Percentiles rank a stretch among this genome's conserved stretches.
phyloP scores from a whole-genome alignment of 495 filamentous ascomycete genomes.

The Lasiosphaeria ovina region DNA sequence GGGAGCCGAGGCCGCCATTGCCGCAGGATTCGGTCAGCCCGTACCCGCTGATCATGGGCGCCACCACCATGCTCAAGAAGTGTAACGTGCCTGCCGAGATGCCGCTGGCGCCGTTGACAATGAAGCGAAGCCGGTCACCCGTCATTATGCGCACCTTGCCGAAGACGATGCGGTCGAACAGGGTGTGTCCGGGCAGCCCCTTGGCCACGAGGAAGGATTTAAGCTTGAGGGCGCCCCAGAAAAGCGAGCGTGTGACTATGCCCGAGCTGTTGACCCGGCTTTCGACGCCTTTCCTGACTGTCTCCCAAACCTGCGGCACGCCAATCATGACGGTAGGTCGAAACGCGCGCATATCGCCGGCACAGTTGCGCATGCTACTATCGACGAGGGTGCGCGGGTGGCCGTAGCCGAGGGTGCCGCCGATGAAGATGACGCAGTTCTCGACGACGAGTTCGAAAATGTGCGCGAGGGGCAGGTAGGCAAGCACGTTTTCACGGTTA shows the following conservation, averaged over 20 bases:
- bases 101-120: conserved; percentile 84
- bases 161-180: conserved; percentile 79
- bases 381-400: conserved; percentile 80
- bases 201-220: conserved; percentile 60
- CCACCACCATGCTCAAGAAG: conserved; percentile 75
- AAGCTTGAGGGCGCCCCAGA: conserved; percentile 44
- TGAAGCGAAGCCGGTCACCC: conserved; percentile 66
- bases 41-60: conserved; percentile 78
- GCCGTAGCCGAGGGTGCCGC: conserved; percentile 79
- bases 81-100: conserved; percentile 72
- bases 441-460: conserved; percentile 85
- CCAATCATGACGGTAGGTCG: conserved; percentile 79
- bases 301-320: conserved; percentile 79
- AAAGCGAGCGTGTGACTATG: conserved; percentile 31
- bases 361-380: conserved; percentile 44
- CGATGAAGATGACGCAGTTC: conserved; percentile 69
- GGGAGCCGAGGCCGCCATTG: conserved; percentile 61
- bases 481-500: conserved; percentile 62
- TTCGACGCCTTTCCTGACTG: conserved; percentile 74
- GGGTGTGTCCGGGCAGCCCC: conserved; percentile 62
- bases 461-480: conserved; percentile 88
- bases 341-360: conserved; percentile 72
- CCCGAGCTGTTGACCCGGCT: conserved; percentile 56
- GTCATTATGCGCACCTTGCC: conserved; percentile 70
- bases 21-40: conserved; percentile 88